Evolutionary conservation across 192 early-diverging fungal species (phyloP).

Genomic region (Lunasporangiospora selenospora): DNA sequence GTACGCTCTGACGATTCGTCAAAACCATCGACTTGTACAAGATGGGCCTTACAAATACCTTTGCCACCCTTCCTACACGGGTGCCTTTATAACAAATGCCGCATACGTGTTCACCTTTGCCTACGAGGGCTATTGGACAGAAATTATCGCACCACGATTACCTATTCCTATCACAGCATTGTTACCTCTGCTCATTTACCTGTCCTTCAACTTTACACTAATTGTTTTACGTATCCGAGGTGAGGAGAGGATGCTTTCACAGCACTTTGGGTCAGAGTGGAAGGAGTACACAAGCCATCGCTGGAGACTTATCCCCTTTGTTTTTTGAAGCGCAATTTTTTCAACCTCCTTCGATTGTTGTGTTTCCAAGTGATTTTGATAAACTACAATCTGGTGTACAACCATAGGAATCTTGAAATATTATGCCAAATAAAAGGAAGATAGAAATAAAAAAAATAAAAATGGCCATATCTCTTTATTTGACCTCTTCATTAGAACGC

Average conservation of each 20-base stretch:
- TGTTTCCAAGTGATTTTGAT: no score
- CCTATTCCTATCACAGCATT: neutral
- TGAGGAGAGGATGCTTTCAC: constrained; percentile 22
- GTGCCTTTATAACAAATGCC: neutral
- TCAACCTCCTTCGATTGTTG: no score
- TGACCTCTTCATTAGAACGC: no score
- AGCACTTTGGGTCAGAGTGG: constrained; percentile 21
- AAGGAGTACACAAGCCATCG: constrained; percentile 14
- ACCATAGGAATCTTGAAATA: no score
- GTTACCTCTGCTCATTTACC: neutral
- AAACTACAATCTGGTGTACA: no score
- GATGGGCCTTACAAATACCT: constrained; percentile 21
- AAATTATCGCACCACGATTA: neutral
- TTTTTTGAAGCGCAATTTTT: constrained; percentile 1
- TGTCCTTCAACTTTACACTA: neutral
- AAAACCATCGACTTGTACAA: constrained; percentile 15
- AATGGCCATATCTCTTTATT: no score
- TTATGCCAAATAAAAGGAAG: no score
- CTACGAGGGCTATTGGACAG: constrained; percentile 8
- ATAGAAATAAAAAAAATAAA: no score
- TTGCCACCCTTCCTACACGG: constrained; percentile 29
- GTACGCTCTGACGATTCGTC: constrained; percentile 18
- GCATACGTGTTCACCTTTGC: neutral
- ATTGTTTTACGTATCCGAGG: neutral
- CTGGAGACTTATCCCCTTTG: constrained; percentile 18